Evolutionary conservation across 106 monocot species (phyloP), one percentile per base, ranked within the genome.

Genomic region (Posidonia australis): DNA sequence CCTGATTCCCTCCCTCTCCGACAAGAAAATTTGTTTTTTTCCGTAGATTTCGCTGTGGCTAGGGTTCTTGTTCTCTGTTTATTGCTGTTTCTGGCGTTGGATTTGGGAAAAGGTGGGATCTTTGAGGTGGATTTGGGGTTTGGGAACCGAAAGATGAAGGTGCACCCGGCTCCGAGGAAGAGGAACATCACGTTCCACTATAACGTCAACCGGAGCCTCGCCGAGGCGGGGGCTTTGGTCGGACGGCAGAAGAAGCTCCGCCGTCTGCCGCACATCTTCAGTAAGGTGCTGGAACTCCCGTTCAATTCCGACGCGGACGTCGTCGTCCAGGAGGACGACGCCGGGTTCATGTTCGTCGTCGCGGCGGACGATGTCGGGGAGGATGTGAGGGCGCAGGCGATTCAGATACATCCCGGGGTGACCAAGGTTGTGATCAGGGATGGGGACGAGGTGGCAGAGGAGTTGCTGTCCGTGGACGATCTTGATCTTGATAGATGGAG

Each of bases 181-280:
- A 55, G 73, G 65, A 73, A 66, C 46, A 73, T 58, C 65, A 46
- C 65, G 32, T 65, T 65, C 56, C 73, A 54, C 7, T 54, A 64
- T 23, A 48, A 13, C 23, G 54, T 24, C 3, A 54, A 26, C 41
- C 63, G 29, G 53, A 63, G 44, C 64, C 44, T 64, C 18, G 23
- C 70, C 51, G 46, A 46, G 45, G 21, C 10, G 54, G 58, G 16
- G 28, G 69, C 36, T 9, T 10, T 31, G 9, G 44, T 20, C 1
- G 64, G 64, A 3, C 58, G 60, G 45, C 65, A 73, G 73, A 76
- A 69, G 75, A 76, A 76, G 54, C 75, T 76, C 22, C 68, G 75
- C 14, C 68, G 68, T 19, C 68, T 76, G 11, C 75, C n/a, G n/a
- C n/a, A n/a, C n/a, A n/a, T n/a, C n/a, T n/a, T n/a, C n/a, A n/a